Evolutionary conservation across 2,329 filamentous ascomycete species (phyloP), one percentile per base, ranked within the genome.

Genomic region (Fusarium mexicanum): DNA sequence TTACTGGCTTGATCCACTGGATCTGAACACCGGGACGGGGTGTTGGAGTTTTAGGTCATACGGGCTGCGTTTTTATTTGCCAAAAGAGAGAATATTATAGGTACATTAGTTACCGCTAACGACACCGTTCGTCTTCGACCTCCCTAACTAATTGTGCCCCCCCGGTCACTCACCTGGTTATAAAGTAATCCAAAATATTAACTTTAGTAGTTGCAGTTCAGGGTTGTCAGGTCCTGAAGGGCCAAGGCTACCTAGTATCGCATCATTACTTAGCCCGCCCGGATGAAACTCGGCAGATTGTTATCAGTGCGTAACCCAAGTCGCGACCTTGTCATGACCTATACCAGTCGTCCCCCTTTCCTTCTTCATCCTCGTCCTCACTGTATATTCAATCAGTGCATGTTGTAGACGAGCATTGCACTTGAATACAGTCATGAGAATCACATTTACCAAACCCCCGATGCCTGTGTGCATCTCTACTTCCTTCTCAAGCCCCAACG

Each of bases 401-500:
- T 74, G 50, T 64, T 65, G 66, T 69, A 40, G 51, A 69, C 54
- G 64, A 65, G 68, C 74, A 54, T 70, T 73, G 65, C 59, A 57
- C 33, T 53, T 64, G 61, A 63, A 63, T n/a, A 69, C 63, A 73
- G 64, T 64, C 53, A 80, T 80, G 79, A 63, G 67, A 69, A 40
- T 33, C 18, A 51, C 40, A 47, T 53, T 29, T n/a, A 6, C 51
- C 11, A 63, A 57, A 14, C 58, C 41, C 29, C 57, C 60, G 67
- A 75, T 77, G 75, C 74, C 72, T 48, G 51, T 67, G 71, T 65
- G 75, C 74, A 73, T 72, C 59, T 55, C 50, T 69, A 59, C 54
- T 71, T 53, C 63, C 62, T 38, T 82, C 79, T 80, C 85, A 85
- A 87, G 82, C 86, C 87, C 87, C 86, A 88, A 86, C 78, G 86